Evolutionary conservation across 116 monocot species (phyloP).

Genomic region (Iris pallida): DNA sequence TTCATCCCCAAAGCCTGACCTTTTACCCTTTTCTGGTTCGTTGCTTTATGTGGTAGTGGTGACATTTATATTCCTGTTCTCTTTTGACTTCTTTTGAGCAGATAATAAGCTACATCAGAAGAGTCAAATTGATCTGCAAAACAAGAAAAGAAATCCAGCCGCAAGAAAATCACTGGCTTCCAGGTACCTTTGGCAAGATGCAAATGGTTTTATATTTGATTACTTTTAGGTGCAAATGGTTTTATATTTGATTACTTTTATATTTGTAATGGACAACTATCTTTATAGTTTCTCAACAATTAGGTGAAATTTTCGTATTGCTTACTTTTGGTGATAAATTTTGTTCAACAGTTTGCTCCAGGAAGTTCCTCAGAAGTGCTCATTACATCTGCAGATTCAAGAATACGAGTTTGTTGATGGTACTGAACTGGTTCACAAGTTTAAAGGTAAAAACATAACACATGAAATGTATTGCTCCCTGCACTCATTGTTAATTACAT

Average conservation of each 20-base stretch:
- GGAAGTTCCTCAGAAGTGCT: conserved; percentile 66
- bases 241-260: background rate
- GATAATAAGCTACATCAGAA: conserved; percentile 55
- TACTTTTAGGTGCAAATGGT: background rate
- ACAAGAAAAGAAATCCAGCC: conserved; percentile 47
- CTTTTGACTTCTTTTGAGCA: conserved; percentile 14
- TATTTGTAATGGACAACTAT: no score
- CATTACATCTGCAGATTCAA: conserved; percentile 81
- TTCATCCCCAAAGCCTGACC: no score
- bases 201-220: background rate
- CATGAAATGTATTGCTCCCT: no score
- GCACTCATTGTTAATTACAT: no score
- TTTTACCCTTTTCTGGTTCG: background rate
- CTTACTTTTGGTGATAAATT: conserved; percentile 3
- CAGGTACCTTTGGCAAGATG: conserved; percentile 28
- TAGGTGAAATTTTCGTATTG: no score
- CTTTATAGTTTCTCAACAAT: no score
- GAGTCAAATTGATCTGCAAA: conserved; percentile 38
- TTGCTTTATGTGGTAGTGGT: background rate
- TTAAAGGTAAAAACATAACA: conserved; percentile 45
- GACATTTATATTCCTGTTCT: background rate
- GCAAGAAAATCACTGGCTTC: conserved; percentile 60
- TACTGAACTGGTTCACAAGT: conserved; percentile 59
- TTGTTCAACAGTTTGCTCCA: conserved; percentile 62
- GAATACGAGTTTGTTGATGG: conserved; percentile 74